These are phyloP conservation scores for Colletotrichum australisinense DNA, from an alignment of 2,329 filamentous ascomycete species.

Conservation along the genomic window DNA sequence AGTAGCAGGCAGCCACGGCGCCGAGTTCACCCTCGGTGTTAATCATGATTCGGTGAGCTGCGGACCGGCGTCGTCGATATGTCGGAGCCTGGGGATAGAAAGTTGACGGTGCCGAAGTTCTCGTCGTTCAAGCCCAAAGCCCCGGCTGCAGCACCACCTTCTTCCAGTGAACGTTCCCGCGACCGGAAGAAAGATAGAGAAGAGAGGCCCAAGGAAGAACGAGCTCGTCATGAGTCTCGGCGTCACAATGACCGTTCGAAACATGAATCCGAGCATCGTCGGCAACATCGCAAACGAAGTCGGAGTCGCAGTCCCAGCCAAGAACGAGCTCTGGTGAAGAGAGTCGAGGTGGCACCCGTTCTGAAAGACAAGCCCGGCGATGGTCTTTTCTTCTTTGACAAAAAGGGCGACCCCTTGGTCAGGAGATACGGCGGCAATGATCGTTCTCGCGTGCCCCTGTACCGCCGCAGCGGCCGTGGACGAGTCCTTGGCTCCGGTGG, in stretches of 20 bases:
- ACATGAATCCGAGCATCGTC: constrained; percentile 9
- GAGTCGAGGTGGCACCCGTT: constrained; percentile 25
- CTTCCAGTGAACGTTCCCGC: constrained; percentile 13
- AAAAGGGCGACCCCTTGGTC: constrained; percentile 81
- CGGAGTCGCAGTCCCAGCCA: constrained; percentile 7
- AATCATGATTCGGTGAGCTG: constrained; percentile 26
- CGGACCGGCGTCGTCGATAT: constrained; percentile 10
- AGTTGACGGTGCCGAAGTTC: constrained; percentile 72
- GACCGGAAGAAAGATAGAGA: not conserved
- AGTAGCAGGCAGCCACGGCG: not conserved
- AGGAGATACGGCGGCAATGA: constrained; percentile 80
- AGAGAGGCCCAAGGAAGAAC: constrained; percentile 23
- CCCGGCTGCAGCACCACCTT: constrained; percentile 36
- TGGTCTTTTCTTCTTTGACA: constrained; percentile 72
- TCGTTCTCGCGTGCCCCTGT: constrained; percentile 76
- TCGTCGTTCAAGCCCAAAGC: constrained; percentile 75
- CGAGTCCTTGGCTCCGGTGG: constrained; percentile 74
- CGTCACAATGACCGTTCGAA: constrained; percentile 34
- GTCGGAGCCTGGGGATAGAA: constrained; percentile 17
- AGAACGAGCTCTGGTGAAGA: constrained; percentile 2
- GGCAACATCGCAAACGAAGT: constrained; percentile 20
- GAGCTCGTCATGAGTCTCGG: constrained; percentile 35
- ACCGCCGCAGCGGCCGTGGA: constrained; percentile 76
- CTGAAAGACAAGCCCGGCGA: constrained; percentile 43
- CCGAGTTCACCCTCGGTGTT: not conserved